These are phyloP conservation scores for Penicillium coprophilum DNA, from an alignment of 495 filamentous ascomycete genomes.

Conservation along the genomic window DNA sequence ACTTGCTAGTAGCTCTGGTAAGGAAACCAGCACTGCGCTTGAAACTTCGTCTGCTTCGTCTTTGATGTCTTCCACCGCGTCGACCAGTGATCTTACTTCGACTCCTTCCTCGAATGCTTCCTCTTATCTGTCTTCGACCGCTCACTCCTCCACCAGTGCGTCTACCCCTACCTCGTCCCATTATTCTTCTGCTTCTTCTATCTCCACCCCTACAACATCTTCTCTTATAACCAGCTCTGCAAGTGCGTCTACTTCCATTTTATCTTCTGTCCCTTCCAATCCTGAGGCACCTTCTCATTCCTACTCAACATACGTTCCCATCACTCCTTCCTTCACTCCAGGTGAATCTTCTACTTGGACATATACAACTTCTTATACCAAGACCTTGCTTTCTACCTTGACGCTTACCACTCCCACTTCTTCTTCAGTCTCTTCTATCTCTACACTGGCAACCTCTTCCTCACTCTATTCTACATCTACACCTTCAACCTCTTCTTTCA, in stretches of 20 bases:
- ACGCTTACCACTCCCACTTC: neutral
- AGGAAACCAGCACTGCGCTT: slow-evolving; percentile 32
- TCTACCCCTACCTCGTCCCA: slow-evolving; percentile 25
- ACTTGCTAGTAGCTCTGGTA: slow-evolving; percentile 30
- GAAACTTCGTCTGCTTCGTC: slow-evolving; percentile 21
- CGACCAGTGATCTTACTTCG: slow-evolving; percentile 20
- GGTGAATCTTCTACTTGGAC: neutral
- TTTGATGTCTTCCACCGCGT: slow-evolving; percentile 15
- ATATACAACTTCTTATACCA: neutral
- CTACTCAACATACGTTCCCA: no score
- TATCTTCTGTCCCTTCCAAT: slow-evolving; percentile 6
- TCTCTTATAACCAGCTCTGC: slow-evolving; percentile 20
- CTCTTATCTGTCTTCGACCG: slow-evolving; percentile 25
- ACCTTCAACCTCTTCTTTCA: neutral
- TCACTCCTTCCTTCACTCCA: neutral
- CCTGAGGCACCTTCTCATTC: neutral
- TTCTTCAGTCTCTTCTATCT: neutral
- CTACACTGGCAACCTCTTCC: neutral
- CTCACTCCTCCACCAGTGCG: slow-evolving; percentile 30
- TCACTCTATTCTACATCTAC: neutral
- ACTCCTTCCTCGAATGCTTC: slow-evolving; percentile 20
- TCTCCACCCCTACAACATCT: slow-evolving; percentile 26
- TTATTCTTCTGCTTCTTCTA: slow-evolving; percentile 25
- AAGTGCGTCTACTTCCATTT: slow-evolving; percentile 19
- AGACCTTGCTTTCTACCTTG: neutral